Evolutionary conservation across 129 eudicot species (phyloP).

Genomic region (Calendula officinalis): DNA sequence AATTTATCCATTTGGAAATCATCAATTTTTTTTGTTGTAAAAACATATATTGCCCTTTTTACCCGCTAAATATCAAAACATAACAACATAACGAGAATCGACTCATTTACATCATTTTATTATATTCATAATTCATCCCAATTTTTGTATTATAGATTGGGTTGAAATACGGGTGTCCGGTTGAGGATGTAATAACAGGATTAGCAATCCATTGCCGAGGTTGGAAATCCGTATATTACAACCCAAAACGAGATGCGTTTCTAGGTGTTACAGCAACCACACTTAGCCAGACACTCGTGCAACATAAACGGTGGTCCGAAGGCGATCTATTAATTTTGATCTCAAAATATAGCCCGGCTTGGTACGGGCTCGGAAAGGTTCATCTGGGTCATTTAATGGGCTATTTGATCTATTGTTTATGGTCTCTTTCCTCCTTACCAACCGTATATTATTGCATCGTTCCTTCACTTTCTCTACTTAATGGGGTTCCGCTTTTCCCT

Average conservation of each 20-base stretch:
- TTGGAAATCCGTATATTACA: conserved; percentile 72
- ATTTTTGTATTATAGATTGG: conserved; percentile 48
- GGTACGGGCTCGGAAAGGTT: conserved; percentile 58
- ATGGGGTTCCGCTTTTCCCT: conserved; percentile 60
- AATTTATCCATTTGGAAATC: too few relatives aligned
- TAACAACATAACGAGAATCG: not conserved
- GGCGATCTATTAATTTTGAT: conserved; percentile 63
- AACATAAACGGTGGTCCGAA: conserved; percentile 91
- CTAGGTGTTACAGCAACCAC: conserved; percentile 65
- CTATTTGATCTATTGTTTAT: conserved; percentile 48
- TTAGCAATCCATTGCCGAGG: conserved; percentile 73
- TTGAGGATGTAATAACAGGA: conserved; percentile 86
- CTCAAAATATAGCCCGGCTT: conserved; percentile 66
- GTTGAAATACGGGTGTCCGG: conserved; percentile 71
- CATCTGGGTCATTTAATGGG: conserved; percentile 55
- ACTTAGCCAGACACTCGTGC: conserved; percentile 55
- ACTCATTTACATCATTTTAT: conserved; percentile 1
- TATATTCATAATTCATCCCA: not conserved
- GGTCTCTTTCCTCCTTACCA: conserved; percentile 69
- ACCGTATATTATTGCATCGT: conserved; percentile 55
- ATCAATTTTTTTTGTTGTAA: not conserved
- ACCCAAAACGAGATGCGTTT: conserved; percentile 58
- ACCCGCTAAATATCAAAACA: not conserved
- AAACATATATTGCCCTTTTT: too few relatives aligned
- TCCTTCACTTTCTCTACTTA: conserved; percentile 71